Percentiles rank a stretch among this genome's conserved stretches.
These are phyloP conservation scores for Lupinus albus DNA, from an alignment of 306 rosid genomes.

Conservation along the genomic window DNA sequence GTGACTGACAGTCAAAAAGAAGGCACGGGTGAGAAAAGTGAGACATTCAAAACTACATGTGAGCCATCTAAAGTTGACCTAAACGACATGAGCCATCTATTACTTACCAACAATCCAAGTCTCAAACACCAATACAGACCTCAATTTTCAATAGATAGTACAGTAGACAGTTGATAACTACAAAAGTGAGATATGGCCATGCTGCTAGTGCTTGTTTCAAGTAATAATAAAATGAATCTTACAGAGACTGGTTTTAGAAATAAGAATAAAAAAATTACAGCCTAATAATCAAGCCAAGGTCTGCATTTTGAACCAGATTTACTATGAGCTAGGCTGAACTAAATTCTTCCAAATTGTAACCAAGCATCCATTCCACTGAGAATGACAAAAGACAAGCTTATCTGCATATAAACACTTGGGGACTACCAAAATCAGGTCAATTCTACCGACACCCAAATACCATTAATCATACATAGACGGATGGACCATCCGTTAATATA, in stretches of 20 bases:
- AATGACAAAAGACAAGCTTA: constrained; percentile 16
- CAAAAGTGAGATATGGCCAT: not conserved
- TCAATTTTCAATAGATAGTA: constrained; percentile 14
- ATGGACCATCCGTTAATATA: too few species aligned
- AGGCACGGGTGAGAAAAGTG: constrained; percentile 10
- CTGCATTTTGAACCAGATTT: constrained; percentile 34
- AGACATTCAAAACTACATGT: constrained; percentile 13
- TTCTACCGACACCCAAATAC: too few species aligned
- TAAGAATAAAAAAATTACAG: not conserved
- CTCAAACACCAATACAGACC: constrained; percentile 2
- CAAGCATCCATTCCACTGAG: constrained; percentile 30
- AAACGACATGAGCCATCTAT: not conserved
- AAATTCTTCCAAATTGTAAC: constrained; percentile 32
- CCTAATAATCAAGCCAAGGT: constrained; percentile 15
- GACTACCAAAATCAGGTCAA: not conserved
- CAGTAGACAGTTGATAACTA: constrained; percentile 9
- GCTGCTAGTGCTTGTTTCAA: constrained; percentile 11
- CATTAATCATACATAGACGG: too few species aligned
- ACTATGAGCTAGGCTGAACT: constrained; percentile 18
- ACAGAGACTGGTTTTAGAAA: constrained; percentile 10
- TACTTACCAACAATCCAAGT: not conserved
- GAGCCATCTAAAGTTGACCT: constrained; percentile 27
- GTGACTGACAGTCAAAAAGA: constrained; percentile 26
- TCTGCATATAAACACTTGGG: constrained; percentile 13
- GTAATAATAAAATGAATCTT: constrained; percentile 10